A percentile compares a stretch with the other conserved stretches of the same genome.
Evolutionary conservation across 2,329 filamentous ascomycete species (phyloP).

Genomic region (Biscogniauxia mediterranea): DNA sequence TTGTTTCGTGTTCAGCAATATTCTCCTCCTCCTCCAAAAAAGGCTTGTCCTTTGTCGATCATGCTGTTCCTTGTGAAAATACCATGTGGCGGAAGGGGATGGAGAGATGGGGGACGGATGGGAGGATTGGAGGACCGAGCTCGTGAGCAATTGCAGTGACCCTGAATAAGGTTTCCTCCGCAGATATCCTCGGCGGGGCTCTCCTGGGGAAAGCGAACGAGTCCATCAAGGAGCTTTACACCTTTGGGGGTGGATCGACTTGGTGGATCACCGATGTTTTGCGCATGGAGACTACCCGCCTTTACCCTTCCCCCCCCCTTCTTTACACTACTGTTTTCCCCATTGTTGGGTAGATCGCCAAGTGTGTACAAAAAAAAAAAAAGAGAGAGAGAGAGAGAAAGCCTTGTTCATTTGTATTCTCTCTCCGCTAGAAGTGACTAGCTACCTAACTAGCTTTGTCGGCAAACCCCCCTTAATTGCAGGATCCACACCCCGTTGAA

Average conservation of each 20-base stretch:
- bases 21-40: too few relatives aligned
- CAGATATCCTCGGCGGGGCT: neutral
- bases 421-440: neutral
- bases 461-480: neutral
- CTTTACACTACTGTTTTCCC: neutral
- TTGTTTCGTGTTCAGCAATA: too few relatives aligned
- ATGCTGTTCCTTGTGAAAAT: neutral
- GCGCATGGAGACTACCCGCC: too few relatives aligned
- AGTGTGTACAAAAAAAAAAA: neutral
- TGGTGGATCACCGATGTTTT: neutral
- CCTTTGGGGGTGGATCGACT: neutral
- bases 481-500: neutral
- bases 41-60: neutral
- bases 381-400: too few relatives aligned
- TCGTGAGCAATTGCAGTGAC: neutral
- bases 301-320: too few relatives aligned
- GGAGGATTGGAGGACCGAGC: neutral
- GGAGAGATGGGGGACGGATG: too few relatives aligned
- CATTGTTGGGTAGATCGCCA: neutral
- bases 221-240: neutral
- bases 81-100: neutral
- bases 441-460: neutral
- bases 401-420: too few relatives aligned
- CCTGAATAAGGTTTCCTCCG: slow-evolving; percentile 2
- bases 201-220: neutral